Conservation (phyloP, 306 rosid species). For the Medicago lupulina region DNA sequence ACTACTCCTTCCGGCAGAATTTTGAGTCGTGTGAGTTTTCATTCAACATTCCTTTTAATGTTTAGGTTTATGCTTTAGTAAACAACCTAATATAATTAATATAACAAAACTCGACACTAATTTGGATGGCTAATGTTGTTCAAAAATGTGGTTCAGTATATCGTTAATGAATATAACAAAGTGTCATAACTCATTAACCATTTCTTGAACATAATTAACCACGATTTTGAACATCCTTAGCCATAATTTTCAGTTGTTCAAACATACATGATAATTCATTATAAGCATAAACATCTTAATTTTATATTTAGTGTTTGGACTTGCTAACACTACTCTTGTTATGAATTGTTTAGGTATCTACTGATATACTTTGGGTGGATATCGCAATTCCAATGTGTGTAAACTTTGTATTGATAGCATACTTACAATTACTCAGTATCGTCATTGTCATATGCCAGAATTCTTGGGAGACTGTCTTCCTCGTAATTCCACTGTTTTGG, state of each 20-base stretch:
- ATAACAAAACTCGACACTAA: no score
- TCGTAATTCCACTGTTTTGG: constrained; percentile 76
- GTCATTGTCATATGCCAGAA: constrained; percentile 71
- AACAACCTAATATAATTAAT: no score
- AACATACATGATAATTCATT: no score
- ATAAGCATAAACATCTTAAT: no score
- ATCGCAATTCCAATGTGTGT: constrained; percentile 64
- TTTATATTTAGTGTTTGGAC: not conserved
- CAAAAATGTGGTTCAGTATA: no score
- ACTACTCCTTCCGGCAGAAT: constrained; percentile 95
- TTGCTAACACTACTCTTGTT: constrained; percentile 17
- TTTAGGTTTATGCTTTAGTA: not conserved
- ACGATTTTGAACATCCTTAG: no score
- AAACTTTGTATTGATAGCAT: constrained; percentile 51
- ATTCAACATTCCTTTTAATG: no score
- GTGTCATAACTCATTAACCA: no score
- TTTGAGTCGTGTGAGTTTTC: constrained; percentile 76
- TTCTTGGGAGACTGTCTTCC: constrained; percentile 81
- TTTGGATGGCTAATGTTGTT: no score
- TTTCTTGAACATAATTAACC: no score
- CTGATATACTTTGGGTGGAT: constrained; percentile 78
- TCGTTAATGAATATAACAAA: no score
- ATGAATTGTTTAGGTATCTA: constrained; percentile 66
- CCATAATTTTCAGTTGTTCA: no score
- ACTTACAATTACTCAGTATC: constrained; percentile 58